Conservation (phyloP, 345 rosid genomes). For the Raphanus sativus region DNA sequence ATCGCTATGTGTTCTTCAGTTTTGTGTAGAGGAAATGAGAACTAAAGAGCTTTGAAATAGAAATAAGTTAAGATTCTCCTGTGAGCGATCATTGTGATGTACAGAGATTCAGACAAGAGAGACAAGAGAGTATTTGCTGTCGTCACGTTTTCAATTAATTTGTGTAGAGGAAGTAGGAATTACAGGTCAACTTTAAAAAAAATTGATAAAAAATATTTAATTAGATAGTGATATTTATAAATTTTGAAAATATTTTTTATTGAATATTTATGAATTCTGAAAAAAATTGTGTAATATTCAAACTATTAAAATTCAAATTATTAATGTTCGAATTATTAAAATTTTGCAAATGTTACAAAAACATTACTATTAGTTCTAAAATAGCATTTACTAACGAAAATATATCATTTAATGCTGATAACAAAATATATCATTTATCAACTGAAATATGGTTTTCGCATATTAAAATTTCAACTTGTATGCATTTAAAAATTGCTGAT, state of each 20-base stretch:
- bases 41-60: not conserved
- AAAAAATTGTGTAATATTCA: no score
- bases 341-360: not conserved
- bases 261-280: no score
- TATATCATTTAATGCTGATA: not conserved
- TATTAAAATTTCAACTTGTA: not conserved
- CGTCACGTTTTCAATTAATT: not conserved
- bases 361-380: not conserved
- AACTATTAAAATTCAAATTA: no score
- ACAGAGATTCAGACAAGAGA: not conserved
- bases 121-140: not conserved
- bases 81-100: not conserved
- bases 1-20: not conserved
- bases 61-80: slow-evolving; percentile 1
- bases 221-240: not conserved
- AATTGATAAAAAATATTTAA: not conserved
- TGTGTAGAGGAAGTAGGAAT: not conserved
- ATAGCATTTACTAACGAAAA: not conserved
- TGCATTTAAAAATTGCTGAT: not conserved
- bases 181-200: not conserved
- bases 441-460: not conserved
- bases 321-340: no score
- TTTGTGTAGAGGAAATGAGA: not conserved
- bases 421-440: not conserved
- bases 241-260: not conserved